Base-by-base conservation (phyloP, 371 early-diverging fungal genomes). In the Funneliformis caledonium region DNA sequence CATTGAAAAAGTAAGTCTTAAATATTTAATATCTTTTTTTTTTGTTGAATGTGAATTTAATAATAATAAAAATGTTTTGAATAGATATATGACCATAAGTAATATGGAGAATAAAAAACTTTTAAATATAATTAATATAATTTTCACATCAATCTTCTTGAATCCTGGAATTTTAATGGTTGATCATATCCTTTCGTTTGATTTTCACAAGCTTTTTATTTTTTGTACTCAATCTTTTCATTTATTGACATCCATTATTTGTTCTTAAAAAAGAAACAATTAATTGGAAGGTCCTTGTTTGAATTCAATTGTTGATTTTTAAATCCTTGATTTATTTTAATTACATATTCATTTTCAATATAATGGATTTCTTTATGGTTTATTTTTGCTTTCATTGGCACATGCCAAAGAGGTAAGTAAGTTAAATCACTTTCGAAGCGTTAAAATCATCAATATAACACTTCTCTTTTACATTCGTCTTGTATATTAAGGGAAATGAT, bases 271-370 rank as follows among this genome's bases (percentile, higher is more conserved):
- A 37, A 37, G 26, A 37, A 37, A 37, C 37, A 37, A 37, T 37
- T 37, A 37, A 37, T 37, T 37, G 37, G 37, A 37, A 37, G 37
- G 37, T 2, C 37, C 37, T 37, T 37, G 37, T 64, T 31, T 64
- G 26, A 31, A 31, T 31, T 26, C 16, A n/a, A 12, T 31, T 64
- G 33, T 64, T 64, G 64, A 64, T 64, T 56, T 56, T 70, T 37
- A 37, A 37, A 37, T 37, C 37, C 37, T 37, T 12, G 47, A 86
- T 86, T 75, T 73, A 48, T 68, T 47, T 33, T 19, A 62, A 64
- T 68, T 65, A 83, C 88, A 92, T 85, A 94, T 96, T 81, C 99
- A 98, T 85, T 98, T 98, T 83, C 99, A 98, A 85, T 98, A 98
- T 90, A 98, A 98, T 85, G 98, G 97, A 3, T 90, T 97, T 73